phyloP scores from a whole-genome alignment of 2,329 filamentous ascomycete genomes.

The Cercospora sp. region DNA sequence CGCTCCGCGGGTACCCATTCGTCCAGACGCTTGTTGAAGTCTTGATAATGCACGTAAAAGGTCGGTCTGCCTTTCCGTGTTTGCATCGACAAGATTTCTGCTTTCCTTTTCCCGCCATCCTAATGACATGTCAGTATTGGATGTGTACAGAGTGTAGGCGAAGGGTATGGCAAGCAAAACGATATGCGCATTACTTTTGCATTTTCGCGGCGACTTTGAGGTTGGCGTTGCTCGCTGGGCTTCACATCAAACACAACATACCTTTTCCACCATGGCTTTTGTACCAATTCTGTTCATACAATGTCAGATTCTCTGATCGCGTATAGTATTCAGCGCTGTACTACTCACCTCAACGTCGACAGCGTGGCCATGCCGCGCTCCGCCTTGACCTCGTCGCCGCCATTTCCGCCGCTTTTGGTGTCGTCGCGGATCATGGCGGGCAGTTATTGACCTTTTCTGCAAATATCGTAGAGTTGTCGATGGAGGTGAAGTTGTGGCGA shows the following conservation, averaged over 20 bases:
- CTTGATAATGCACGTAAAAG: constrained; percentile 97
- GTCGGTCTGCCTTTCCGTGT: constrained; percentile 84
- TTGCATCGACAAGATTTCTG: constrained; percentile 93
- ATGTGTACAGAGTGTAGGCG: not conserved
- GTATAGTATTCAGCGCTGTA: not conserved
- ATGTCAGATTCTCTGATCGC: not conserved
- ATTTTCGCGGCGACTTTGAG: not conserved
- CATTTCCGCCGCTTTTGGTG: constrained; percentile 33
- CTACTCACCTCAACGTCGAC: constrained; percentile 72
- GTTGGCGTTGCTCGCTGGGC: constrained; percentile 29
- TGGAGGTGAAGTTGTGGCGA: constrained; percentile 13
- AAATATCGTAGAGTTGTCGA: constrained; percentile 8
- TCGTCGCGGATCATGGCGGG: constrained; percentile 58
- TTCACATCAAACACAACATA: constrained; percentile 41
- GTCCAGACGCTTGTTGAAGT: constrained; percentile 87
- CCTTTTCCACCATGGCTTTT: constrained; percentile 70
- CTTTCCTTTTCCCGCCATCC: constrained; percentile 83
- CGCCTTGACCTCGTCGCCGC: constrained; percentile 47
- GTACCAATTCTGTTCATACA: constrained; percentile 59
- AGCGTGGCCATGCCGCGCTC: constrained; percentile 83
- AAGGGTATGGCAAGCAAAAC: not conserved
- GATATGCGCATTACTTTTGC: not conserved
- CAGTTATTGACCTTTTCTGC: not conserved
- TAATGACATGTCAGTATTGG: constrained; percentile 35
- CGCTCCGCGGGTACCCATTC: constrained; percentile 86